Conservation (phyloP, 2,329 filamentous ascomycete species). For the Endocalyx cinctus region DNA sequence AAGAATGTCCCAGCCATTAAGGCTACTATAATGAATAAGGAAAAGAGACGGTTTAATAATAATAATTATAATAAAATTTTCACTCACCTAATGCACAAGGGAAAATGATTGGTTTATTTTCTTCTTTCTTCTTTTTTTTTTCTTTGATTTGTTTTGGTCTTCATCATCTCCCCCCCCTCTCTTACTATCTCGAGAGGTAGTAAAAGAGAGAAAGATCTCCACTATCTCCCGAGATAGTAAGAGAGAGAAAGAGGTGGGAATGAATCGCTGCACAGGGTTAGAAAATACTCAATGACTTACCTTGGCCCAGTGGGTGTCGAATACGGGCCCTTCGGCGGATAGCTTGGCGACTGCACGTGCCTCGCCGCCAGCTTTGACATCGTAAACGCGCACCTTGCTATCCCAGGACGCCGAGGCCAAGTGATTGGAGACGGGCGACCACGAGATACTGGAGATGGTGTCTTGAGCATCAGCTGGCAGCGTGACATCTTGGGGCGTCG, state of each 20-base stretch:
- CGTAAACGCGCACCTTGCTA: constrained; percentile 31
- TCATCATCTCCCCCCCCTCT: too few relatives aligned
- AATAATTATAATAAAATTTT: neutral
- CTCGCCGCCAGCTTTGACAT: constrained; percentile 18
- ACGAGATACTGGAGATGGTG: constrained; percentile 31
- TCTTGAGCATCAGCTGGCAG: constrained; percentile 26
- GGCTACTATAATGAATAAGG: too few relatives aligned
- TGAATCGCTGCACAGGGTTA: constrained; percentile 24
- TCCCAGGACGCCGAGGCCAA: constrained; percentile 33
- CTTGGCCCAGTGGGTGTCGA: constrained; percentile 33
- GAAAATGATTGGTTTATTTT: constrained; percentile 18
- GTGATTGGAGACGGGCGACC: constrained; percentile 28
- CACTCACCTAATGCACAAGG: constrained; percentile 19
- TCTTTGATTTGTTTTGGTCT: too few relatives aligned
- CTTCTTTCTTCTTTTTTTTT: constrained; percentile 8
- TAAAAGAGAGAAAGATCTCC: too few relatives aligned
- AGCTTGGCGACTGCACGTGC: constrained; percentile 20
- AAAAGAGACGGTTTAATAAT: too few relatives aligned
- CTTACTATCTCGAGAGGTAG: too few relatives aligned
- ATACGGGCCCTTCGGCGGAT: constrained; percentile 20
- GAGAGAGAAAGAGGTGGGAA: too few relatives aligned
- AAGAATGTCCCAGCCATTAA: neutral
- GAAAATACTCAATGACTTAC: constrained; percentile 27
- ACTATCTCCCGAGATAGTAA: too few relatives aligned
- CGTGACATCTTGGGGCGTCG: constrained; percentile 14